Evolutionary conservation across 2,329 filamentous ascomycete species (phyloP), one percentile per base, ranked within the genome.

Genomic region (Neonectria faginata): DNA sequence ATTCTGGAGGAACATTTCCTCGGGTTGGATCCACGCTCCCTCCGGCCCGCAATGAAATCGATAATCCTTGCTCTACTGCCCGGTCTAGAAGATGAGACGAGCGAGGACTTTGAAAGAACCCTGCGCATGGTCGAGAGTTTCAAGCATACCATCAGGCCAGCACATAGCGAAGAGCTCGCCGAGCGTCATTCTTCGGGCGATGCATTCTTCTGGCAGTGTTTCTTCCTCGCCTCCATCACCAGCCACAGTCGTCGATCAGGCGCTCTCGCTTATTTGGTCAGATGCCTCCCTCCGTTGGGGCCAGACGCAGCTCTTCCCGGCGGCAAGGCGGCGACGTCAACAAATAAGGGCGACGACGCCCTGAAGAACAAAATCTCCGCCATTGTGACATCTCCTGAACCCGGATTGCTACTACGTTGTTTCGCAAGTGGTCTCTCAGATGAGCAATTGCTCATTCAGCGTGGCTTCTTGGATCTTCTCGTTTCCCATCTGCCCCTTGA

Each of bases 121-220:
- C 78, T 97, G 60, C 88, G 86, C 62, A 88, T 97, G 10, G 77
- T 98, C 51, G 91, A 96, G 71, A 89, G 87, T 61, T 89, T 98
- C 76, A 93, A 94, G 74, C 80, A 85, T 63, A 86, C 88, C 52
- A 87, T 94, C 72, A 84, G 89, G 62, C 81, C 89, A 29, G 71
- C 79, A 9, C 79, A 80, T 27, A 84, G 85, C 65, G 81, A 86
- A 68, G 81, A 79, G 58, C 84, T 83, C 68, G 87, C 80, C 33
- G 79, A 77, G 60, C 84, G 79, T 41, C 88, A 87, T 77, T 87
- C 82, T 50, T 85, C 85, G 9, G 89, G 89, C 10, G 92, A 94
- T 69, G 92, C 92, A 68, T 97, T 96, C 78, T 99, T 98, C 78
- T 99, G 96, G 96, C 96, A 99, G 80, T 97, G 94, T 77, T 91